Conservation (phyloP, 148 eudicot species). For the Chenopodium album region DNA sequence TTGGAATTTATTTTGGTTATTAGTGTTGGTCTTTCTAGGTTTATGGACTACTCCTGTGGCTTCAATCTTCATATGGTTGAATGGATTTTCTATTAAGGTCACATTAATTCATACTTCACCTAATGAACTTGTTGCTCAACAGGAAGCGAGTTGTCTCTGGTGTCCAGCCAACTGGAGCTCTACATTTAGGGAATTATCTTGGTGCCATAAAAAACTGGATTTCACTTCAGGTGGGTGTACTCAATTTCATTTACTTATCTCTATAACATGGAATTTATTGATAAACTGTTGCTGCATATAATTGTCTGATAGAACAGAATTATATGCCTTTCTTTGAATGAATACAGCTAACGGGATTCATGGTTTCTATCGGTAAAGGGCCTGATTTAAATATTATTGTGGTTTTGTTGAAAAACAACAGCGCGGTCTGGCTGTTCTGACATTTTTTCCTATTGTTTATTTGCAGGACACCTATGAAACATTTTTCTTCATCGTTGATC, state of each 20-base stretch:
- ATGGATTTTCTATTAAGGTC: slow-evolving; percentile 8
- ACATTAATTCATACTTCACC: slow-evolving; percentile 26
- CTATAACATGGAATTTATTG: too few relatives aligned
- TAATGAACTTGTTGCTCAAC: slow-evolving; percentile 8
- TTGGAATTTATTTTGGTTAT: not conserved
- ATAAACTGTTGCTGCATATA: too few relatives aligned
- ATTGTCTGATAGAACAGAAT: too few relatives aligned
- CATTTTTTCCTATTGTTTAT: not conserved
- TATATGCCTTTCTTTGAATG: too few relatives aligned
- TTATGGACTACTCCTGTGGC: not conserved
- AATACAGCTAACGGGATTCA: too few relatives aligned
- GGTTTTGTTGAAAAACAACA: not conserved
- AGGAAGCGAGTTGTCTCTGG: slow-evolving; percentile 98
- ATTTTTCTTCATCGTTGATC: slow-evolving; percentile 90
- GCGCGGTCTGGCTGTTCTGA: not conserved
- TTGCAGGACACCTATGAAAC: slow-evolving; percentile 87
- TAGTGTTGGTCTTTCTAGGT: not conserved
- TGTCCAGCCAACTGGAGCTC: slow-evolving; percentile 92
- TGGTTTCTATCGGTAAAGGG: too few relatives aligned
- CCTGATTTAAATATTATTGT: too few relatives aligned
- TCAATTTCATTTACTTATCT: not conserved
- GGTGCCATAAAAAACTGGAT: slow-evolving; percentile 96
- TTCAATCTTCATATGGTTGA: not conserved
- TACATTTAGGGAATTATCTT: slow-evolving; percentile 94
- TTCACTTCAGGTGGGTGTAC: slow-evolving; percentile 58